phyloP scores from a whole-genome alignment of 352 stramenopile species.

The Phytophthora megakarya region DNA sequence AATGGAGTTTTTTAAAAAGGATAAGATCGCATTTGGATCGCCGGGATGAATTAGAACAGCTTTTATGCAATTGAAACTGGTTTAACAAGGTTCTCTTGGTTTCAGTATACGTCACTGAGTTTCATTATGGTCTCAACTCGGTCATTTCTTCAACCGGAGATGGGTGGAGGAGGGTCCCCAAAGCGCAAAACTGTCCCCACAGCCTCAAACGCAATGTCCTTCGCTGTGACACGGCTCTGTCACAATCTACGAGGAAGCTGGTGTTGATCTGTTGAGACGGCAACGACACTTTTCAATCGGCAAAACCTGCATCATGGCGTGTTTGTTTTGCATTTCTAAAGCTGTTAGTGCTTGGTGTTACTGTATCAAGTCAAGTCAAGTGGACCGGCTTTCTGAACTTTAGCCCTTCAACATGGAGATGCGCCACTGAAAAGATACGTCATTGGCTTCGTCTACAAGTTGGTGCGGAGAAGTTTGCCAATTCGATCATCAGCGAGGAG shows the following conservation, averaged over 20 bases:
- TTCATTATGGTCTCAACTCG: constrained; percentile 8
- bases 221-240: constrained; percentile 26
- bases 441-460: not conserved
- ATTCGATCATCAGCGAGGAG: constrained; percentile 48
- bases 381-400: constrained; percentile 24
- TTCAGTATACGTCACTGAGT: constrained; percentile 8
- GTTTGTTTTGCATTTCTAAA: constrained; percentile 6
- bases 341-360: not conserved
- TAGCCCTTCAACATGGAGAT: constrained; percentile 19
- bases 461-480: constrained; percentile 16
- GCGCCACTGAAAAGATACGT: not conserved
- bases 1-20: not conserved
- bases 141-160: constrained; percentile 14
- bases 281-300: constrained; percentile 4
- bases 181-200: constrained; percentile 17
- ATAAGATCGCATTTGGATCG: constrained; percentile 13
- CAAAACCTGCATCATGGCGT: too few species aligned
- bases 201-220: constrained; percentile 34
- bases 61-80: constrained; percentile 25
- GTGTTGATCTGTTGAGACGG: not conserved
- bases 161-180: constrained; percentile 31
- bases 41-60: not conserved
- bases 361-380: not conserved
- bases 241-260: constrained; percentile 17
- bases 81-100: constrained; percentile 26